A percentile compares a stretch with the other conserved stretches of the same genome.
Evolutionary conservation across 2,329 filamentous ascomycete genomes (phyloP).

Genomic region (Penicillium paneum): DNA sequence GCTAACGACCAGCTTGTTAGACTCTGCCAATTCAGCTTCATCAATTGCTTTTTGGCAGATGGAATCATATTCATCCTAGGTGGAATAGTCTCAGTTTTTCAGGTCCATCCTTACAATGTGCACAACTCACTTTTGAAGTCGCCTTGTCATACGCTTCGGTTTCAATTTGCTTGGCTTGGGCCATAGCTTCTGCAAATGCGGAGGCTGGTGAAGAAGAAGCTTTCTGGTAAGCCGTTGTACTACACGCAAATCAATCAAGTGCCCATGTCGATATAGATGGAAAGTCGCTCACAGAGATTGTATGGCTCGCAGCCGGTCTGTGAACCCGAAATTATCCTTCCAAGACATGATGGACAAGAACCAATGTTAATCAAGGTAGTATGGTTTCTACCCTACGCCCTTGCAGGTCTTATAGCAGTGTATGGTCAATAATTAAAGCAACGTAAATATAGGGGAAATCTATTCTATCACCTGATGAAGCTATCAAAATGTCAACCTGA

Average conservation of each 20-base stretch:
- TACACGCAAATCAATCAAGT: constrained; percentile 28
- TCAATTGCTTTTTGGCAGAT: constrained; percentile 42
- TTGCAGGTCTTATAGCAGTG: not conserved
- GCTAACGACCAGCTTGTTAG: constrained; percentile 24
- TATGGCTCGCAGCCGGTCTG: constrained; percentile 62
- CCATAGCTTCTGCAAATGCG: constrained; percentile 49
- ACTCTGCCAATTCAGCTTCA: constrained; percentile 26
- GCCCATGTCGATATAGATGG: not conserved
- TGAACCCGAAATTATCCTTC: constrained; percentile 54
- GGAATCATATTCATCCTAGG: constrained; percentile 56
- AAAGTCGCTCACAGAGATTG: constrained; percentile 55
- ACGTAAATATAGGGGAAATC: not conserved
- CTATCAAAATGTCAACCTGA: not conserved
- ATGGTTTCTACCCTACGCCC: not conserved
- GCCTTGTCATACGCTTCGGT: constrained; percentile 39
- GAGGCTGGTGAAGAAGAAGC: constrained; percentile 40
- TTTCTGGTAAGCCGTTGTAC: constrained; percentile 49
- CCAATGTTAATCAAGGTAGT: not conserved
- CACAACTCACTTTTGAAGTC: constrained; percentile 33
- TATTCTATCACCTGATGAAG: not conserved
- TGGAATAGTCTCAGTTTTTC: constrained; percentile 16
- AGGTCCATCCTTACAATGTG: not conserved
- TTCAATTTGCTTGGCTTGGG: constrained; percentile 65
- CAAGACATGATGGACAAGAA: constrained; percentile 37
- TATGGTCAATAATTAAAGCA: not conserved